A percentile compares a stretch with the other conserved stretches of the same genome.
Evolutionary conservation across 192 early-diverging fungal species (phyloP).

Genomic region (Oehlia diaphana): DNA sequence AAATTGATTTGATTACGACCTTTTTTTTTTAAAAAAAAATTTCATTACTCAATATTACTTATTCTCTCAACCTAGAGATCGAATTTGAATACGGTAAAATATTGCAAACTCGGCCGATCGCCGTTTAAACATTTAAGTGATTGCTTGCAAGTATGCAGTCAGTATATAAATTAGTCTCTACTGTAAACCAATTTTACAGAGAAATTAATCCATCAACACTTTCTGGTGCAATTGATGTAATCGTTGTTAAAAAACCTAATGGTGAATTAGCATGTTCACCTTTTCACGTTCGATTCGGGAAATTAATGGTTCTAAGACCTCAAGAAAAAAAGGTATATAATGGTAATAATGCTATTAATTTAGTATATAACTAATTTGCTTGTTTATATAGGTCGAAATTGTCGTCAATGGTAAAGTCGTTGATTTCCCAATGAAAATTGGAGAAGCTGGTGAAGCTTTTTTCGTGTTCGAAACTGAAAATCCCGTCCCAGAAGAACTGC

Average conservation of each 20-base stretch:
- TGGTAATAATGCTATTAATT: constrained; percentile 4
- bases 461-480: constrained; percentile 94
- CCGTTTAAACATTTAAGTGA: background rate
- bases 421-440: constrained; percentile 93
- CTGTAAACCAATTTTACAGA: constrained; percentile 89
- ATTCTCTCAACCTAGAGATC: too few relatives aligned
- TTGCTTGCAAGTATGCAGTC: constrained; percentile 36
- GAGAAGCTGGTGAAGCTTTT: constrained; percentile 96
- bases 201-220: constrained; percentile 97
- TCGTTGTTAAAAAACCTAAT: constrained; percentile 86
- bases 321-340: constrained; percentile 84
- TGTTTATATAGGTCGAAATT: constrained; percentile 66
- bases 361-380: background rate
- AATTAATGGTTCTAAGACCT: constrained; percentile 86
- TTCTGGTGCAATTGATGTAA: constrained; percentile 96
- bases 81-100: background rate
- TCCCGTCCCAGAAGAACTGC: constrained; percentile 87
- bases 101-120: background rate
- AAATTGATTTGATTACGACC: too few relatives aligned
- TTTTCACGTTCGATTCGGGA: constrained; percentile 98
- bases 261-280: constrained; percentile 89
- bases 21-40: too few relatives aligned
- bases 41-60: too few relatives aligned
- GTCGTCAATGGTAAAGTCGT: constrained; percentile 77
- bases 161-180: constrained; percentile 59